phyloP scores from a whole-genome alignment of 805 yeast species.

The Brettanomyces naardenensis region DNA sequence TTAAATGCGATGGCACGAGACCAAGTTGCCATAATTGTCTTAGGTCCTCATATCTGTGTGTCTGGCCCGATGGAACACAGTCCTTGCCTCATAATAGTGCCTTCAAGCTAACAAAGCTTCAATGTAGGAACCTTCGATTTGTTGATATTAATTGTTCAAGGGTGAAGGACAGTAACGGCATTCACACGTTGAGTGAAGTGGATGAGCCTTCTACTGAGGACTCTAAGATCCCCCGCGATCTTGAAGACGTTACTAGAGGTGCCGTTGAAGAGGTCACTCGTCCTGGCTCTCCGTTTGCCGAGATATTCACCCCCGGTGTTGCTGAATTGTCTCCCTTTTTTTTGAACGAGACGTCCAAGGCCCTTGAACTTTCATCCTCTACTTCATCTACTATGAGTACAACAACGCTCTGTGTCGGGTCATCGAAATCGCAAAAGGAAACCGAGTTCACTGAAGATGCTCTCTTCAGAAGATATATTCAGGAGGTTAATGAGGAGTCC shows the following conservation, averaged over 20 bases:
- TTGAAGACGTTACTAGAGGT: not conserved
- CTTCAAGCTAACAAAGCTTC: slow-evolving; percentile 12
- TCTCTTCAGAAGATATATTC: slow-evolving; percentile 16
- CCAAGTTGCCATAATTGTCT: slow-evolving; percentile 28
- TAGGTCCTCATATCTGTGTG: slow-evolving; percentile 14
- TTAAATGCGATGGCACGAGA: slow-evolving; percentile 29
- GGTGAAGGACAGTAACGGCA: not conserved
- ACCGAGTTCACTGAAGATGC: slow-evolving; percentile 16
- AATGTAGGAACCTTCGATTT: slow-evolving; percentile 6
- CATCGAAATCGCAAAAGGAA: too few relatives aligned
- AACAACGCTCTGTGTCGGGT: too few relatives aligned
- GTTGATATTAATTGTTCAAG: slow-evolving; percentile 4
- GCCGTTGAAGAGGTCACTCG: not conserved
- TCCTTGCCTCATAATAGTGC: slow-evolving; percentile 11
- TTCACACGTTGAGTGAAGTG: not conserved
- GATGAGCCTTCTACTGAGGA: not conserved
- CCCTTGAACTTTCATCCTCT: too few relatives aligned
- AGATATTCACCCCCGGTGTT: not conserved
- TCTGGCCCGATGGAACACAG: slow-evolving; percentile 13
- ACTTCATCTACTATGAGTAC: too few relatives aligned
- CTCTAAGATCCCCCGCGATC: too few relatives aligned
- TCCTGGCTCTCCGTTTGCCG: not conserved
- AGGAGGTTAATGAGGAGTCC: slow-evolving; percentile 7
- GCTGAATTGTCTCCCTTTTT: not conserved
- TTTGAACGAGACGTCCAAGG: not conserved